These are phyloP conservation scores for Castanea mollissima DNA, from an alignment of 306 rosid genomes.

Conservation along the genomic window DNA sequence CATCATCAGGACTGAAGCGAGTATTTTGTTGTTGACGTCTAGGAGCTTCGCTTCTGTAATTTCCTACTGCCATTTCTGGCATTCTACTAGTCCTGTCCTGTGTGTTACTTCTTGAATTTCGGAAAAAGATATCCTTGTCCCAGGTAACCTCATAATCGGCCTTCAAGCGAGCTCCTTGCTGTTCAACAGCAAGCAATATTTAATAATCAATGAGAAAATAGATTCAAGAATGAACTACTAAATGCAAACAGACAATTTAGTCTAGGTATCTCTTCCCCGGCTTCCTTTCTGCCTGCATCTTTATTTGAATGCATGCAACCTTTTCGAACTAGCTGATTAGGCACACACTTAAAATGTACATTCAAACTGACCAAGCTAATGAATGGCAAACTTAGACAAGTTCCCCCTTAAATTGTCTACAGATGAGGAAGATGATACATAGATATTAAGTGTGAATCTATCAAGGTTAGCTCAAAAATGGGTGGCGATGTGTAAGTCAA, in stretches of 20 bases:
- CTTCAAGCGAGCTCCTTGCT: slow-evolving; percentile 80
- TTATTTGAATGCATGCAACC: not conserved
- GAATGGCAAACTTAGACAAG: too few relatives aligned
- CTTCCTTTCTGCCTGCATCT: slow-evolving; percentile 4
- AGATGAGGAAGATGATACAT: not conserved
- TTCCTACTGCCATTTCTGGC: slow-evolving; percentile 31
- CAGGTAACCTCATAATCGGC: slow-evolving; percentile 82
- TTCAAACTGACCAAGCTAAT: too few relatives aligned
- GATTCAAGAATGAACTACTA: not conserved
- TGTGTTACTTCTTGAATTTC: slow-evolving; percentile 42
- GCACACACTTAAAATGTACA: not conserved
- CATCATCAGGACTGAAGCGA: slow-evolving; percentile 55
- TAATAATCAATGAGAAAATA: slow-evolving; percentile 1
- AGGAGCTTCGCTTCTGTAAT: slow-evolving; percentile 71
- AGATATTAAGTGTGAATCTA: not conserved
- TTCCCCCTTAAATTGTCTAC: too few relatives aligned
- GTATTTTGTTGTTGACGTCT: slow-evolving; percentile 47
- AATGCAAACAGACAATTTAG: not conserved
- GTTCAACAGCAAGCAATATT: slow-evolving; percentile 32
- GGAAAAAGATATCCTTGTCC: slow-evolving; percentile 72
- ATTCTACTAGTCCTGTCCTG: slow-evolving; percentile 35
- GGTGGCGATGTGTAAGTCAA: too few relatives aligned
- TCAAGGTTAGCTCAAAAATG: too few relatives aligned
- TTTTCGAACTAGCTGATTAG: not conserved
- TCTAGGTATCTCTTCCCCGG: not conserved